Evolutionary conservation across 345 rosid genomes (phyloP).

Genomic region (Salix arbutifolia): DNA sequence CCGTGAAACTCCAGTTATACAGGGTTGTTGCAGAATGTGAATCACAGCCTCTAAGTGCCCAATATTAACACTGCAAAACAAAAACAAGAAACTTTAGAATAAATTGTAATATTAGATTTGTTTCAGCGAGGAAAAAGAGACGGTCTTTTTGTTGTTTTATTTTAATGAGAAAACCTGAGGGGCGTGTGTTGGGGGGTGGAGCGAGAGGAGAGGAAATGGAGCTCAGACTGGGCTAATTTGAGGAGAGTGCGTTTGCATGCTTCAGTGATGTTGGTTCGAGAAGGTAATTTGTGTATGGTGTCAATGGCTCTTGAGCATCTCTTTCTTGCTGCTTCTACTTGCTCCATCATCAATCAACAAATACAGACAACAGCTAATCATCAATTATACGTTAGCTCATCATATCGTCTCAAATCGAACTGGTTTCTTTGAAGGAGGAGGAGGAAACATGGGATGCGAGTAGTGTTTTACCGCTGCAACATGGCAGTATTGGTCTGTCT

Average conservation of each 20-base stretch:
- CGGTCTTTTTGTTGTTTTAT: too few species aligned
- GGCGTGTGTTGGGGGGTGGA: slow-evolving; percentile 19
- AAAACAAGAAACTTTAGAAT: neutral
- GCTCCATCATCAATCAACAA: slow-evolving; percentile 12
- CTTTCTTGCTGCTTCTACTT: slow-evolving; percentile 39
- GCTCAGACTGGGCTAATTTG: slow-evolving; percentile 67
- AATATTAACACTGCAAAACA: slow-evolving; percentile 51
- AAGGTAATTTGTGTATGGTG: slow-evolving; percentile 36
- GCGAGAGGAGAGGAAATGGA: slow-evolving; percentile 55
- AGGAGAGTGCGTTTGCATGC: slow-evolving; percentile 64
- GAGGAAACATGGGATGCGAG: too few species aligned
- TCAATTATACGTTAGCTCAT: too few species aligned
- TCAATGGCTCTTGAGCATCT: slow-evolving; percentile 50
- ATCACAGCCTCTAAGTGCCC: slow-evolving; percentile 81
- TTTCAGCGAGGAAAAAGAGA: neutral
- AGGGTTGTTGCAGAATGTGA: slow-evolving; percentile 53
- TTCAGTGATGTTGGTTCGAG: slow-evolving; percentile 28
- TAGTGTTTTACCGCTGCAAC: too few species aligned
- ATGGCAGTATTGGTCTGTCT: too few species aligned
- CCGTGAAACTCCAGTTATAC: slow-evolving; percentile 63
- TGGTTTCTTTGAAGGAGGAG: too few species aligned
- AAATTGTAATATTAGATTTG: neutral
- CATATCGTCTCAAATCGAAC: too few species aligned
- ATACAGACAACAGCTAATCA: too few species aligned
- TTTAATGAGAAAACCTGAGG: slow-evolving; percentile 33